Evolutionary conservation across 1,284 basidiomycete genomes (phyloP).

Genomic region (Sanghuangporus sanghuang): DNA sequence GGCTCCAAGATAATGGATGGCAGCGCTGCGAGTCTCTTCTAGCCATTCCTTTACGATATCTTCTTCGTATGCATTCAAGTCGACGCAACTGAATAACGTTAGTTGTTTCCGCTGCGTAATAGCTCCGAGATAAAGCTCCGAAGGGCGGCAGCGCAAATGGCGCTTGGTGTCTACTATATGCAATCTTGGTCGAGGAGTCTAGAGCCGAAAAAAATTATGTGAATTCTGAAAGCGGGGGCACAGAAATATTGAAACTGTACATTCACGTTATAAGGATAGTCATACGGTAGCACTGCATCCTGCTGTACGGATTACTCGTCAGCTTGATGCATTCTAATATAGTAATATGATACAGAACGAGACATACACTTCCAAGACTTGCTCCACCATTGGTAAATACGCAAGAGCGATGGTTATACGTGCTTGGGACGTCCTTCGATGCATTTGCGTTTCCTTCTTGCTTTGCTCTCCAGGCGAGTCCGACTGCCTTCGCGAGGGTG

Average conservation of each 20-base stretch:
- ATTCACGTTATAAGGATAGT: slow-evolving; percentile 19
- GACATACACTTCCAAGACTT: slow-evolving; percentile 42
- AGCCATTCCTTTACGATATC: slow-evolving; percentile 19
- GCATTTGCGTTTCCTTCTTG: slow-evolving; percentile 24
- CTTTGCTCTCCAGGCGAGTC: slow-evolving; percentile 23
- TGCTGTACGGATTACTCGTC: slow-evolving; percentile 24
- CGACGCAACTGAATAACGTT: not conserved
- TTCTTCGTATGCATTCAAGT: slow-evolving; percentile 17
- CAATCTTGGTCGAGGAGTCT: not conserved
- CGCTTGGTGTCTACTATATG: not conserved
- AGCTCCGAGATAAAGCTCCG: slow-evolving; percentile 40
- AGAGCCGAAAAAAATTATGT: not conserved
- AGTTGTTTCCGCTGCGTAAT: not conserved
- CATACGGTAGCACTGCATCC: slow-evolving; percentile 30
- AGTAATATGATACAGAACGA: not conserved
- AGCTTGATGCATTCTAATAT: not conserved
- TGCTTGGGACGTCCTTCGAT: slow-evolving; percentile 9
- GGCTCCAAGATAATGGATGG: slow-evolving; percentile 21
- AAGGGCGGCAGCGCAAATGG: slow-evolving; percentile 23
- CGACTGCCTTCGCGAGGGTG: slow-evolving; percentile 23
- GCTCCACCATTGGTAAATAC: slow-evolving; percentile 37
- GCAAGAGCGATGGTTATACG: slow-evolving; percentile 24
- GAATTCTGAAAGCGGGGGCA: no score
- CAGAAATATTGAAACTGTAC: not conserved
- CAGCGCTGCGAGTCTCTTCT: slow-evolving; percentile 20